Evolutionary conservation across 169 alveolate genomes (phyloP).

Genomic region (Blepharisma undulans): DNA sequence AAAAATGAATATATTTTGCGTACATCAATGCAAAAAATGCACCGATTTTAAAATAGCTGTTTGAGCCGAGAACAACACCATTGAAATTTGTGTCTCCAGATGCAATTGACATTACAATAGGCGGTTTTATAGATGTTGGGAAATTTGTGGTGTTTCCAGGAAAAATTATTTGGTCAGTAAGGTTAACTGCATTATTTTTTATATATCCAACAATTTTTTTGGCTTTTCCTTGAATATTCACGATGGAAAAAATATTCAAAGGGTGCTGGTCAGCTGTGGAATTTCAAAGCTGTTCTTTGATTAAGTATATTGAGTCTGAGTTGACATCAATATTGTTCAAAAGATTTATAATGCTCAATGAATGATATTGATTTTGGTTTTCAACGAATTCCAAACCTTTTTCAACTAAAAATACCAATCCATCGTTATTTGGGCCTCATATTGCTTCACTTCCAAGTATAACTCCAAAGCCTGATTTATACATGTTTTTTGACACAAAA

Average conservation of each 20-base stretch:
- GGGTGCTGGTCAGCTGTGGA: not conserved
- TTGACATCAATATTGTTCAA: not conserved
- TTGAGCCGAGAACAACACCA: not conserved
- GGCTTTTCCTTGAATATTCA: not conserved
- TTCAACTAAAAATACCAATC: not conserved
- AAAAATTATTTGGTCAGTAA: not conserved
- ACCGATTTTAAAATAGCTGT: not conserved
- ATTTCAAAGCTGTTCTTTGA: not conserved
- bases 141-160: not conserved
- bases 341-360: not conserved
- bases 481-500: not conserved
- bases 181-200: not conserved
- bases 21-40: not conserved
- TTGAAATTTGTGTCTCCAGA: not conserved
- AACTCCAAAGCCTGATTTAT: not conserved
- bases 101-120: not conserved
- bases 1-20: not conserved
- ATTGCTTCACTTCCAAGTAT: not conserved
- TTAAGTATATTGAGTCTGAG: not conserved
- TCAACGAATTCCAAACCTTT: not conserved
- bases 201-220: not conserved
- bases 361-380: not conserved
- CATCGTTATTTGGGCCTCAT: not conserved
- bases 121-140: not conserved
- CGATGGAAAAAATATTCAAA: not conserved